A percentile compares a stretch with the other conserved stretches of the same genome.
These are phyloP conservation scores for Mortierella hygrophila DNA, from an alignment of 192 early-diverging fungal genomes.

Conservation along the genomic window DNA sequence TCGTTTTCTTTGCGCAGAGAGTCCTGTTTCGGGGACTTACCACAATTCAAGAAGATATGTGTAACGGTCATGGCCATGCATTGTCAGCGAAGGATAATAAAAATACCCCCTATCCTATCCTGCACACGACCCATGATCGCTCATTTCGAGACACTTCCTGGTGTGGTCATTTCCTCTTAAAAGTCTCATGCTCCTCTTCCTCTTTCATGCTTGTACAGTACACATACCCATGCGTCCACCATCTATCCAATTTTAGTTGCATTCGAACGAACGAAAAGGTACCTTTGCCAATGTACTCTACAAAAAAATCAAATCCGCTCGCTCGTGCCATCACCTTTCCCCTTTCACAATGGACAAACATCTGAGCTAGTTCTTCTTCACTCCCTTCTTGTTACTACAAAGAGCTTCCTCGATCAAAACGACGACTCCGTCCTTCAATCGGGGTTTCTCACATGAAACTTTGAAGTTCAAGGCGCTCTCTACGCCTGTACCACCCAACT, in stretches of 20 bases:
- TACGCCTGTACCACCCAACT: background rate
- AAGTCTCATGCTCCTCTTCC: background rate
- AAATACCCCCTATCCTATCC: too few relatives aligned
- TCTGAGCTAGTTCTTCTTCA: background rate
- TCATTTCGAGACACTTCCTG: background rate
- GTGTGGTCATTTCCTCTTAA: background rate
- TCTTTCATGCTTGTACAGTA: too few relatives aligned
- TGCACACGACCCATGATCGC: background rate
- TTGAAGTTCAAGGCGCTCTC: background rate
- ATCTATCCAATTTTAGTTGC: background rate
- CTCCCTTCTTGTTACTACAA: background rate
- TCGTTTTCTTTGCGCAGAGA: background rate
- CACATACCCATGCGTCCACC: too few relatives aligned
- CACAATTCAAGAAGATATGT: background rate
- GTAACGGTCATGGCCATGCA: background rate
- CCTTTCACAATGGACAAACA: background rate
- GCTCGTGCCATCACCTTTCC: background rate
- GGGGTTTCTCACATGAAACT: background rate
- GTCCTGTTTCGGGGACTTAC: background rate
- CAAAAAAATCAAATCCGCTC: background rate
- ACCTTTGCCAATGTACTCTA: background rate
- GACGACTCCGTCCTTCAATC: background rate
- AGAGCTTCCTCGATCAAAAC: background rate
- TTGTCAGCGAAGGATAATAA: too few relatives aligned
- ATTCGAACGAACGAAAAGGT: background rate